Conservation (phyloP, 2,329 filamentous ascomycete genomes). For the Trichoderma atroviride region DNA sequence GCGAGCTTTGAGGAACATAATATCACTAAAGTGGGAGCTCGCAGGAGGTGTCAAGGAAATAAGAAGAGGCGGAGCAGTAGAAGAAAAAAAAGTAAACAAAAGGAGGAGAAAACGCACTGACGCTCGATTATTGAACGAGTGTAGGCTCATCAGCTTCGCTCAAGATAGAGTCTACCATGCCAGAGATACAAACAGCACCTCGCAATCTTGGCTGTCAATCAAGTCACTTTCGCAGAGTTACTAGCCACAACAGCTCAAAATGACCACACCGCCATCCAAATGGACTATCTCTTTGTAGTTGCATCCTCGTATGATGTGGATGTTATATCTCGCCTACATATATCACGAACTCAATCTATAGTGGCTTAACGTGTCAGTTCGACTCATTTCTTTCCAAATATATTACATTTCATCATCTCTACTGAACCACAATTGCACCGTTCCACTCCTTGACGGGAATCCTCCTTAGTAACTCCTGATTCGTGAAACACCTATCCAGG, state of each 20-base stretch:
- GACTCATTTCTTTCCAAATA: neutral
- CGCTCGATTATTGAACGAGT: too few relatives aligned
- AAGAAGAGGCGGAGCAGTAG: too few relatives aligned
- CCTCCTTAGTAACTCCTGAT: constrained; percentile 13
- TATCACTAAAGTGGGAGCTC: too few relatives aligned
- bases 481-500: constrained; percentile 19
- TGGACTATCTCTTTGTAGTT: neutral
- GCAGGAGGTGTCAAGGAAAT: too few relatives aligned
- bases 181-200: neutral
- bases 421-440: constrained; percentile 12
- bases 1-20: too few relatives aligned
- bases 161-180: neutral
- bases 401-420: neutral
- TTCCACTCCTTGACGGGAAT: constrained; percentile 9
- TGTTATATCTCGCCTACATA: neutral
- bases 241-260: neutral
- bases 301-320: neutral
- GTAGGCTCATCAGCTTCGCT: too few relatives aligned
- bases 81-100: neutral
- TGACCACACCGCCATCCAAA: neutral
- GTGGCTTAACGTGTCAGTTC: neutral
- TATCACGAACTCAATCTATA: neutral
- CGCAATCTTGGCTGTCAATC: too few relatives aligned
- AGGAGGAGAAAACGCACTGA: too few relatives aligned
- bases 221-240: too few relatives aligned